Evolutionary conservation across 2,329 filamentous ascomycete genomes (phyloP), one percentile per base, ranked within the genome.

Genomic region (Aspergillus caelatus): DNA sequence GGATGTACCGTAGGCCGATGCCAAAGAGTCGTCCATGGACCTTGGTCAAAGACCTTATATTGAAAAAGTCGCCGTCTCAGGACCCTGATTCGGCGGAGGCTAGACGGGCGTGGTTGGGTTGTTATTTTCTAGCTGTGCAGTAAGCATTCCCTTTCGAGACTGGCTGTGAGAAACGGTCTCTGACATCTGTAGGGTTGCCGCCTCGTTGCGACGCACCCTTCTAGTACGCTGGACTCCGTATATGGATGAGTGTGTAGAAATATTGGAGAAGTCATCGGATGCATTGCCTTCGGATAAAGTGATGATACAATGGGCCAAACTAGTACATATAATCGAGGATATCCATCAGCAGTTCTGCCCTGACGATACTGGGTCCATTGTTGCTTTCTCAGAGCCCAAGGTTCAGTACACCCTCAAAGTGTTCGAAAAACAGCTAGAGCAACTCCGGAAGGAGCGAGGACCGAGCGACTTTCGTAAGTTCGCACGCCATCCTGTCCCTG

Each of bases 261-360:
- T 86, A 11, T 77, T 89, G 7, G 82, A 85, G 66, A 84, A 76
- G 1, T 85, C 86, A 3, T 79, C 83, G 0, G 85, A 88, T 54
- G 83, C 85, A 3, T 72, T 84, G n/a, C 82, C 85, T 0, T 84
- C 84, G 0, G 87, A 89, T 70, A 82, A 79, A 62, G 73, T 82
- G 16, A 78, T 89, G 34, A 81, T 84, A 62, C 84, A 88, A 67
- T 86, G 87, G 74, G 81, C 86, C 56, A 86, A 83, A 66, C 79
- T 88, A 61, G 85, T 84, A 21, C 84, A 83, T 61, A 85, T 93
- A 52, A 86, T 86, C 1, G 91, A 93, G 73, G 89, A 93, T 62
- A 84, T 92, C 19, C 85, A 86, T 11, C 79, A 84, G 34, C 87
- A 91, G 67, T 89, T 93, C 64, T 84, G 83, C 6, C 84, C 89